Base-by-base conservation (phyloP, 768 basidiomycete genomes). In the Boletus subparvulus region DNA sequence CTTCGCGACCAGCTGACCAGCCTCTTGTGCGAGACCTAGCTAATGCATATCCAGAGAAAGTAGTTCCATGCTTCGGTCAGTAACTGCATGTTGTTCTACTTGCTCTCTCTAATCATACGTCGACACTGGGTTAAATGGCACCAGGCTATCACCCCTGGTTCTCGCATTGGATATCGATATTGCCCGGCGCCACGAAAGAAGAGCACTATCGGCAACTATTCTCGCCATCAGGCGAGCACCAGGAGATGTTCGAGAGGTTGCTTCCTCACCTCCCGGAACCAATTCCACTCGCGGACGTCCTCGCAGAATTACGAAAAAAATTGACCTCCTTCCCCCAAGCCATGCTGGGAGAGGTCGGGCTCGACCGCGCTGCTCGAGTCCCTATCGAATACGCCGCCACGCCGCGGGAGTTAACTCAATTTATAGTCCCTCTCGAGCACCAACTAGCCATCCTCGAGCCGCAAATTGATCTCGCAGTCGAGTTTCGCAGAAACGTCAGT, bases 71-170 rank as follows among this genome's bases (percentile, higher is more conserved):
- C 69, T 98, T 96, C 72, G 95, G 92, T 94, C 55, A 75, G 86
- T 74, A 46, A 33, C 47, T 32, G 39, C 54, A 47, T 49, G 51
- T 41, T 56, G 44, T 52, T 44, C 56, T 58, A 10, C 49, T 55
- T 48, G 53, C 50, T 42, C 59, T 56, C 40, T 53, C 47, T 66
- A 28, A 52, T 21, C 54, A 47, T 39, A 16, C 24, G 52, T 52
- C 51, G 36, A 57, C 46, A 63, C 45, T 41, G 50, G 48, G 52
- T 52, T 35, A 44, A 53, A 52, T 33, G 46, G 21, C 21, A 47
- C n/a, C 64, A 94, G 92, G 95, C 44, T 86, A 93, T 65, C 96
- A 98, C 69, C 96, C 96, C 2, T 98, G 96, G 96, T 95, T 91
- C 73, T 80, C 87, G 3, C 85, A 97, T 70, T 79, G 79, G 59